Evolutionary conservation across 2,329 filamentous ascomycete species (phyloP), one percentile per base, ranked within the genome.

Genomic region (Trichoderma sp.): DNA sequence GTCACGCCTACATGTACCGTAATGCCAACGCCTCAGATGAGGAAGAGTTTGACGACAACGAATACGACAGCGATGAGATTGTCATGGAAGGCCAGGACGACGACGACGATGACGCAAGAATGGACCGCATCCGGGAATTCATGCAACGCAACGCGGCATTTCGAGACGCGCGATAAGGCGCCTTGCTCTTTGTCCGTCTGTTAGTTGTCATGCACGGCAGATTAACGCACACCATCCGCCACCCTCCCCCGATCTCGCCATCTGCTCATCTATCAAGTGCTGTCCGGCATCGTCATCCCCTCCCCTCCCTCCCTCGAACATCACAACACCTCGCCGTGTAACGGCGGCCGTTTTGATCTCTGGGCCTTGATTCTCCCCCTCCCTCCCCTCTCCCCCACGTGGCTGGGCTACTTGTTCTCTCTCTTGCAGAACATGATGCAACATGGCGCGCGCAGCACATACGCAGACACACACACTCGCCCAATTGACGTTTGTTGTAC

Each of bases 1-100:
- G 86, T 11, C 87, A 90, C 73, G 82, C 89, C 1, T 92, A 92
- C 80, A 83, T 85, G 41, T 91, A 88, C 80, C 86, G 87, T 60
- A 89, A 85, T 24, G 83, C 83, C 29, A 88, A 90, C 71, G 88
- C 87, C 9, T 90, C 89, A 3, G 89, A 90, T 77, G 83, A 87
- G 8, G 89, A 91, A 78, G 89, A 90, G 78, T 90, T 86, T 73
- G 87, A 87, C 72, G 81, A 87, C 24, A 81, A 82, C 7, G 80
- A 83, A 29, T 82, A 83, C 29, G 81, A 84, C 53, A 82, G 83
- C 24, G 83, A 85, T 66, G 83, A 83, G 24, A 82, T 82, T 78
- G 83, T 83, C 53, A 80, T 86, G 76, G 81, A 79, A 21, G 80
- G 86, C 75, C 80, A 79, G 24, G 80, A 79, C 56, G 83, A 84